phyloP scores from a whole-genome alignment of 352 stramenopile species.

The Globisporangium yorkense region DNA sequence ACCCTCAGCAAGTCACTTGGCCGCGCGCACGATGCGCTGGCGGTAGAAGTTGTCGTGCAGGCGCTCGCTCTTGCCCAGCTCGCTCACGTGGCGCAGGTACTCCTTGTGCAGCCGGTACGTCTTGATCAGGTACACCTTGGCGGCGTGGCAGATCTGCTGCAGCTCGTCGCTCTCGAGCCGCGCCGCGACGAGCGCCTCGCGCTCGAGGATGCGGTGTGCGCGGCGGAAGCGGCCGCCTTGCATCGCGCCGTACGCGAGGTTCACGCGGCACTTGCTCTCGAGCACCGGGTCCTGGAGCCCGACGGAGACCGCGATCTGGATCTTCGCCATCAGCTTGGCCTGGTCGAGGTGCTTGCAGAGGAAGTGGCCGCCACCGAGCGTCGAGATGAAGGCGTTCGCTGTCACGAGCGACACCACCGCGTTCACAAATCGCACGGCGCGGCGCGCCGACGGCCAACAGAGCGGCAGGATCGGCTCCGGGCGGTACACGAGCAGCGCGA shows the following conservation, averaged over 20 bases:
- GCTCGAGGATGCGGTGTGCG: conserved; percentile 41
- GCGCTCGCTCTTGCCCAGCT: conserved; percentile 15
- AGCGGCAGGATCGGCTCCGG: conserved; percentile 40
- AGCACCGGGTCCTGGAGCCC: conserved; percentile 67
- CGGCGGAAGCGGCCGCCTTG: conserved; percentile 56
- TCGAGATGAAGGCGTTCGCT: conserved; percentile 82
- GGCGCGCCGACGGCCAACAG: conserved; percentile 55
- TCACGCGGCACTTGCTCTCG: conserved; percentile 79
- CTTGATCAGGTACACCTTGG: conserved; percentile 62
- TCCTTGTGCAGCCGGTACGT: conserved; percentile 57
- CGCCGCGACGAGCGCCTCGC: conserved; percentile 37
- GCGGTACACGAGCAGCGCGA: conserved; percentile 43
- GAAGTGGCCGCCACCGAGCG: conserved; percentile 74
- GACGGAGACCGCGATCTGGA: conserved; percentile 76
- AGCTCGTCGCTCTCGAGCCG: conserved; percentile 52
- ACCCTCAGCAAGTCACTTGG: conserved; percentile 27
- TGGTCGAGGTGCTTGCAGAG: conserved; percentile 67
- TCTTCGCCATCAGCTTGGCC: conserved; percentile 63
- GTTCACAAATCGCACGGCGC: conserved; percentile 60
- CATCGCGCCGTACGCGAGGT: conserved; percentile 78
- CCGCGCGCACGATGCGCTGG: conserved; percentile 60
- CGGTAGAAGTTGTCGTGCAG: conserved; percentile 79
- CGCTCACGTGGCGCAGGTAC: conserved; percentile 25
- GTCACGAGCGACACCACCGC: conserved; percentile 70
- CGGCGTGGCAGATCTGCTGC: conserved; percentile 51